Evolutionary conservation across 805 yeast genomes (phyloP), one percentile per base, ranked within the genome.

Genomic region (Hanseniaspora nectarophila): DNA sequence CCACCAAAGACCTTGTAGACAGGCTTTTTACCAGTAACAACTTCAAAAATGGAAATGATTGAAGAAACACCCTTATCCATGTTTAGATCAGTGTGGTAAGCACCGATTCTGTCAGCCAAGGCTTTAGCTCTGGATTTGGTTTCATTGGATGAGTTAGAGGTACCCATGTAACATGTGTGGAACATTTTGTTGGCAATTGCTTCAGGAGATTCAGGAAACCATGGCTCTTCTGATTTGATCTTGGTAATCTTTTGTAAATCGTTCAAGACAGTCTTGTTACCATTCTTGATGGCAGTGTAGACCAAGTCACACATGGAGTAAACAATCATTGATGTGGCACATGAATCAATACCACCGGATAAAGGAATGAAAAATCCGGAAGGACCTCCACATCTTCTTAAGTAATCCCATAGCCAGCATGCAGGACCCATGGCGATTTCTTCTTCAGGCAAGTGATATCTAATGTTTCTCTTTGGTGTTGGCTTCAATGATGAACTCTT

Each of bases 381-480:
- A 15, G 51, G 51, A 48, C 92, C 85, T 58, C 78, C 78, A 59
- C 95, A 86, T 57, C 99, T 76, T 65, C 99, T 77, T 54, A 92
- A 73, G 62, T 92, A 92, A 66, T 92, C 99, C 99, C 99, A 92
- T 57, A 92, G 67, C 99, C 99, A 92, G 66, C 98, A 92, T 0
- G 99, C 98, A 0, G 99, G 99, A 0, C 99, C 99, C 42, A 85
- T 71, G 0, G 97, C 97, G 58, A 92, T 90, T 67, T 92, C 99
- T 67, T 92, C 97, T 61, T 89, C 95, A 2, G 98, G 96, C 2
- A 71, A 62, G 66, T 85, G 94, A 60, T 83, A 82, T 35, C 73
- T 73, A 42, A 82, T 73, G 5, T 70, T 71, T 21, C 67, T 63
- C 1, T 75, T 61, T 20, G 62, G 61, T 0, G 92, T 68, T 18